Evolutionary conservation across 352 stramenopile species (phyloP).

Genomic region (Pythium aquatile): DNA sequence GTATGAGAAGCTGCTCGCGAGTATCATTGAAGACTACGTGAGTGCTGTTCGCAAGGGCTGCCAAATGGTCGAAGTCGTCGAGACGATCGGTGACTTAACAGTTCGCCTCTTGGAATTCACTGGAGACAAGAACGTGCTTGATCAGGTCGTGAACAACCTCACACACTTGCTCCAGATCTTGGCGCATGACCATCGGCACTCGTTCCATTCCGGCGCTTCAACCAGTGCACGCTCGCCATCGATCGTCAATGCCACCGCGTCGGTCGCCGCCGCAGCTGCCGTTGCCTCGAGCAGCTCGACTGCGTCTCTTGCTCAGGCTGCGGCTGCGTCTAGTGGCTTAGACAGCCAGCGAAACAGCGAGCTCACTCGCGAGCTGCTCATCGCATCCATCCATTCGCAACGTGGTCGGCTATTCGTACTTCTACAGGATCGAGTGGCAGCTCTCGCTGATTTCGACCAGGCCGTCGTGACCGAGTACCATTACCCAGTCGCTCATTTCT

Average conservation of each 20-base stretch:
- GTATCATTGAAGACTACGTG: constrained; percentile 75
- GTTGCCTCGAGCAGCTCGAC: background rate
- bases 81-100: constrained; percentile 69
- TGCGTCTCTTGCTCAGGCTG: background rate
- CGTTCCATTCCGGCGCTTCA: constrained; percentile 23
- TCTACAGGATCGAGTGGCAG: constrained; percentile 45
- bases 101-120: constrained; percentile 69
- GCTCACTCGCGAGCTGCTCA: constrained; percentile 39
- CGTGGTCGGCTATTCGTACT: constrained; percentile 62
- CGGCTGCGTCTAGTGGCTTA: background rate
- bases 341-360: constrained; percentile 16
- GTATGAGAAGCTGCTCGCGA: constrained; percentile 58
- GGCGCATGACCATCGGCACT: constrained; percentile 34
- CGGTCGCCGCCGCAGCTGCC: constrained; percentile 9
- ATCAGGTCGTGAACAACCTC: constrained; percentile 64
- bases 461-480: constrained; percentile 79
- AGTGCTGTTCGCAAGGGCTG: constrained; percentile 70
- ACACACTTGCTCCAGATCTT: constrained; percentile 57
- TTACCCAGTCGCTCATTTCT: constrained; percentile 79
- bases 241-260: constrained; percentile 13
- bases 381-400: constrained; percentile 60
- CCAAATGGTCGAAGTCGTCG: constrained; percentile 67
- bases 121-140: constrained; percentile 51
- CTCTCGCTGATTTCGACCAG: constrained; percentile 63
- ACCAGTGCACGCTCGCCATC: constrained; percentile 6